Evolutionary conservation across 2,329 filamentous ascomycete genomes (phyloP), one percentile per base, ranked within the genome.

Genomic region (Aurifilum marmelostoma): DNA sequence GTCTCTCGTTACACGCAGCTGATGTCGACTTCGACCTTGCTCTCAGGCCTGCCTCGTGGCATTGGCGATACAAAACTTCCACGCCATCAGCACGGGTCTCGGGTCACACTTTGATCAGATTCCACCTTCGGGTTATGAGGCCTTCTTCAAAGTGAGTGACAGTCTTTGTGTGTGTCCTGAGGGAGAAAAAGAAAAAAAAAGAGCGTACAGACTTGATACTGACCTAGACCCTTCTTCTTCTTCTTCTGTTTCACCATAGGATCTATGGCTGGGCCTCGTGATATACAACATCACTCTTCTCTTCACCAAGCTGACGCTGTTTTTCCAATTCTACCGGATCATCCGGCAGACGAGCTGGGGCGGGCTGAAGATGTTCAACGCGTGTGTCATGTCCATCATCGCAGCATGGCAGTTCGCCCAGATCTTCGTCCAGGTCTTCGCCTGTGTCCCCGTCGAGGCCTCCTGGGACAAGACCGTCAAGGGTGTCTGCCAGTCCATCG

Each of bases 61-160:
- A 14, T 9, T 66, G 37, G 43, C 58, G 32, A 34, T 52, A 27
- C 56, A 59, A 11, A 66, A 66, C 27, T 60, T 66, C 21, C 56
- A 66, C 29, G 47, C 12, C 14, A 39, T 61, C 39, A 69, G 65
- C 18, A 69, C 63, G 6, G 72, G 72, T 7, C 67, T 73, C 11
- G 72, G 72, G 11, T 68, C 60, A 1, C 72, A 72, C 63, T 69
- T 70, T n/a, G 68, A 63, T 65, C 71, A 69, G 21, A 59, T 67
- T 54, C 21, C 37, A 56, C 24, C 41, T 7, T 24, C 39, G 14
- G n/a, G 29, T 12, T 4, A 52, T 2, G 18, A 56, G 6, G 58
- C 39, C 11, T 61, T 60, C 56, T 66, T 24, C 39, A 47, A 60
- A 56, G 65, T 66, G 14, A 50, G 56, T 47, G 2, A 37, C 4